phyloP scores from a whole-genome alignment of 2,329 filamentous ascomycete species.

The Zasmidium citrigriseum region DNA sequence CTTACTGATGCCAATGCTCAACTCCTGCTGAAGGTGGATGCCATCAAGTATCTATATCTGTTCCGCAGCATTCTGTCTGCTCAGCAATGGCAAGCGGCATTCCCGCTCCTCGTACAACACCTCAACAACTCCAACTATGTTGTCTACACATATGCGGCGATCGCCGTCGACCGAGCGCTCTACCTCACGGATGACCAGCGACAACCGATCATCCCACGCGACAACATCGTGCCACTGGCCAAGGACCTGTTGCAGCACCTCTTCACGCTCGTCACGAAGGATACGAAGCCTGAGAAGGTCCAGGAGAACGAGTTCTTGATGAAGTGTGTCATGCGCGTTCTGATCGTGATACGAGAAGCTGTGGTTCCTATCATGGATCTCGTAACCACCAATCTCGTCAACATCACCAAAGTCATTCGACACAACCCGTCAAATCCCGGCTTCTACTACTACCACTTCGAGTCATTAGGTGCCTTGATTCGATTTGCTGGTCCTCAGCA shows the following conservation, averaged over 20 bases:
- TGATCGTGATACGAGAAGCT: slow-evolving; percentile 89
- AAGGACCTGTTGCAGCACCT: slow-evolving; percentile 87
- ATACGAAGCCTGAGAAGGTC: slow-evolving; percentile 82
- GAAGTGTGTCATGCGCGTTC: slow-evolving; percentile 96
- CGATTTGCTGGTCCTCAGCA: slow-evolving; percentile 70
- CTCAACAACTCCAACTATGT: slow-evolving; percentile 89
- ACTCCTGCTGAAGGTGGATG: slow-evolving; percentile 91
- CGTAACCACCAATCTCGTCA: slow-evolving; percentile 80
- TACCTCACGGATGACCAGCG: slow-evolving; percentile 77
- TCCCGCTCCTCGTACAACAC: slow-evolving; percentile 88
- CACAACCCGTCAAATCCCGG: slow-evolving; percentile 94
- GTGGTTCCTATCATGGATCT: slow-evolving; percentile 72
- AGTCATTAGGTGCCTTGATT: slow-evolving; percentile 87
- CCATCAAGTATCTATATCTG: slow-evolving; percentile 95
- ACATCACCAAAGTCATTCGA: slow-evolving; percentile 88
- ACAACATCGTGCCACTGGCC: slow-evolving; percentile 76
- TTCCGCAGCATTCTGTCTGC: slow-evolving; percentile 94
- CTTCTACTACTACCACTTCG: slow-evolving; percentile 99
- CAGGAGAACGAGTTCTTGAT: slow-evolving; percentile 99
- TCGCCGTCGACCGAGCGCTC: slow-evolving; percentile 90
- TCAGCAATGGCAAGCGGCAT: slow-evolving; percentile 86
- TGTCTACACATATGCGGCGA: slow-evolving; percentile 95
- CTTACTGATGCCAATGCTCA: slow-evolving; percentile 71
- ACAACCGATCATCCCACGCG: slow-evolving; percentile 75
- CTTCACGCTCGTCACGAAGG: slow-evolving; percentile 86